Evolutionary conservation across 2,329 filamentous ascomycete genomes (phyloP).

Genomic region (Clonostachys chloroleuca): DNA sequence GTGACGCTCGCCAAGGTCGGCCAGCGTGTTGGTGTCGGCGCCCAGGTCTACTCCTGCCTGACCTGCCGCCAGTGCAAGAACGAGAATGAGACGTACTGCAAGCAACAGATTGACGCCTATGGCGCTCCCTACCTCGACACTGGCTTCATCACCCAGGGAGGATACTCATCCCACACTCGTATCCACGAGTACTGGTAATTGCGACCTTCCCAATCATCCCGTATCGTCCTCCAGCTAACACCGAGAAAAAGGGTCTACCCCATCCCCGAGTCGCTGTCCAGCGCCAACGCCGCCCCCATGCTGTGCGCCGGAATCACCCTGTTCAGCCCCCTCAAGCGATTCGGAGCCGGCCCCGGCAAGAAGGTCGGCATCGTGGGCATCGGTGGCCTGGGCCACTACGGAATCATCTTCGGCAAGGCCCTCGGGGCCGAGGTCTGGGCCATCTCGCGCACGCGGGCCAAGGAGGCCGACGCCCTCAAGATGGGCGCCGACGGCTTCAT

Average conservation of each 20-base stretch:
- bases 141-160: constrained; percentile 57
- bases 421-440: constrained; percentile 59
- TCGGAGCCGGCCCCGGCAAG: constrained; percentile 72
- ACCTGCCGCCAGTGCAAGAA: constrained; percentile 31
- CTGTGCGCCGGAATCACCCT: constrained; percentile 81
- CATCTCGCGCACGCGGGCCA: constrained; percentile 55
- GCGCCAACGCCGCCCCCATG: constrained; percentile 68
- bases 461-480: constrained; percentile 53
- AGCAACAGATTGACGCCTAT: constrained; percentile 40
- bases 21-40: constrained; percentile 54
- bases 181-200: constrained; percentile 35
- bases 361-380: constrained; percentile 74
- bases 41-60: constrained; percentile 51
- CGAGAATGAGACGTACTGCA: constrained; percentile 34
- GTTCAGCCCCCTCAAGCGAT: constrained; percentile 72
- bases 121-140: constrained; percentile 40
- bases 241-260: constrained; percentile 45
- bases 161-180: constrained; percentile 32
- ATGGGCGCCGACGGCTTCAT: constrained; percentile 60
- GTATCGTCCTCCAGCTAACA: background rate
- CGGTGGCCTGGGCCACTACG: constrained; percentile 70
- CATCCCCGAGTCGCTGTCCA: constrained; percentile 68
- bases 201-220: background rate
- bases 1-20: constrained; percentile 45
- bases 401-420: constrained; percentile 64